Evolutionary conservation across 2,329 filamentous ascomycete species (phyloP), one percentile per base, ranked within the genome.

Genomic region (Penicillium sp.): DNA sequence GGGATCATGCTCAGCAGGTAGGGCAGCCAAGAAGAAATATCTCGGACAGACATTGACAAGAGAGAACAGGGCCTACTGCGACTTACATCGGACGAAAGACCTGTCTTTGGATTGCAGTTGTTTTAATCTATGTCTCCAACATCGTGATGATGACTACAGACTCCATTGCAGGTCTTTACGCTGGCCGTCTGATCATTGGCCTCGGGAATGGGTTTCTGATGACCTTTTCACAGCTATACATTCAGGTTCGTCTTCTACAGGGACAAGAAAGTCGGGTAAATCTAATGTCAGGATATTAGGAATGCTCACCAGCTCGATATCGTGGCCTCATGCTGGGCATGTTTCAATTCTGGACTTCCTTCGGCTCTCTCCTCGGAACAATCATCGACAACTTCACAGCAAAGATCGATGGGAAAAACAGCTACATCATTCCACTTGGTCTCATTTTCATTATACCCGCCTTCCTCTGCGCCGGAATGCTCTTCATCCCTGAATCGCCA

Each of bases 81-180:
- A 67, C 63, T 42, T 73, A 65, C 39, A 57, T 80, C 20, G 78
- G 78, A 9, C 74, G 79, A 4, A 76, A 75, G 45, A 26, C 60
- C 1, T 76, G 75, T 46, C 68, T 82, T 12, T 78, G 74, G 65
- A 40, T 74, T 3, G 80, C 80, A 2, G 79, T 78, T 49, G n/a
- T 78, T 1, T 64, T 80, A 7, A 82, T 80, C 56, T 74, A 71
- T 54, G 66, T 80, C 3, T 72, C 80, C 13, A 83, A 83, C 55
- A 69, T 82, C 15, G 74, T 84, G 59, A 84, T 84, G 81, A 84
- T 84, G 80, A 73, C 77, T 3, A 82, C 80, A 0, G 75, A 72
- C 6, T 65, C 71, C 49, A 82, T 85, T 30, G 79, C 73, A 13
- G 79, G 75, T 1, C 75, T 85, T 4, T 84, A 85, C 50, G 74